Conservation (phyloP, 495 filamentous ascomycete species). For the Ramalina intermedia region DNA sequence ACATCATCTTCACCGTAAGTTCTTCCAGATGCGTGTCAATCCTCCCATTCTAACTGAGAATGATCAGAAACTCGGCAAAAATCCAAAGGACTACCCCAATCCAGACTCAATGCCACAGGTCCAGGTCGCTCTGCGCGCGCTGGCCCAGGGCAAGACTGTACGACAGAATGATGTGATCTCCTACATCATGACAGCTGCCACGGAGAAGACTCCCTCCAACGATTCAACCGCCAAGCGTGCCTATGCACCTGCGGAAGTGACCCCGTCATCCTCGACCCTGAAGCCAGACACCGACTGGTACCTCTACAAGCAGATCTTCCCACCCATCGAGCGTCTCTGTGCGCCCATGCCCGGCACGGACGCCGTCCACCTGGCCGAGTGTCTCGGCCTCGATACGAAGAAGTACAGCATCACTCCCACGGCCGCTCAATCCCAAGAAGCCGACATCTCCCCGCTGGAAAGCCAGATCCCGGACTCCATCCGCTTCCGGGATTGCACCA, state of each 20-base stretch:
- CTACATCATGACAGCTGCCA: constrained; percentile 78
- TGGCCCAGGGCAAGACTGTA: constrained; percentile 72
- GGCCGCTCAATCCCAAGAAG: constrained; percentile 32
- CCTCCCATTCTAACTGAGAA: background rate
- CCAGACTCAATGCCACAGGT: constrained; percentile 91
- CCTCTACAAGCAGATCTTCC: constrained; percentile 94
- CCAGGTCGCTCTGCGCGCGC: constrained; percentile 79
- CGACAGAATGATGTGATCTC: constrained; percentile 90
- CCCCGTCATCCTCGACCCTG: constrained; percentile 56
- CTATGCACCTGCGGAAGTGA: constrained; percentile 71
- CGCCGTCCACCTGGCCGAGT: constrained; percentile 74
- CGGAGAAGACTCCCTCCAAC: constrained; percentile 39
- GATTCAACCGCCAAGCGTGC: constrained; percentile 75
- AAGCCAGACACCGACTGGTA: constrained; percentile 92
- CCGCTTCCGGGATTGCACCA: constrained; percentile 67
- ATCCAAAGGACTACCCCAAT: constrained; percentile 85
- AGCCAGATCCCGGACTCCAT: constrained; percentile 76
- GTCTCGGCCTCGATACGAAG: constrained; percentile 75
- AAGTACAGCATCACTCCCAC: constrained; percentile 65
- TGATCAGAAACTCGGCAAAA: constrained; percentile 70
- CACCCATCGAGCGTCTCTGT: constrained; percentile 93
- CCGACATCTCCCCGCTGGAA: constrained; percentile 69
- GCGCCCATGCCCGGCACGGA: constrained; percentile 90
- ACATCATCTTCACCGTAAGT: constrained; percentile 79
- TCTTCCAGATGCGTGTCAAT: background rate